Evolutionary conservation across 2,329 filamentous ascomycete genomes (phyloP), one percentile per base, ranked within the genome.

Genomic region (Aquanectria penicillioides): DNA sequence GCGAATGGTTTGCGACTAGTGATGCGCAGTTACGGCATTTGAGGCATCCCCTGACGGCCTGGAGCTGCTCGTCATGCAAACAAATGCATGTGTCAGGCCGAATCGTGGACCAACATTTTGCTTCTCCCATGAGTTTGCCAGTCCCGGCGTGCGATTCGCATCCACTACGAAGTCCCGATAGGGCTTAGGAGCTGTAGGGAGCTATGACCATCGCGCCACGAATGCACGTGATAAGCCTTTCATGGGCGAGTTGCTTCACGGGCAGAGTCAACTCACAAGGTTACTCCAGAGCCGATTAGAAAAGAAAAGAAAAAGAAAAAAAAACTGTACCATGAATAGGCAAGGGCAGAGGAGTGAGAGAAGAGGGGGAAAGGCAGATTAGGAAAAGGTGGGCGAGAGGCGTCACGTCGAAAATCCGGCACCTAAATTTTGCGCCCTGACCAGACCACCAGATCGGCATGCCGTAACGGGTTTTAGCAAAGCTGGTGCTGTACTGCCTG

Each of bases 191-290:
- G 20, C 25, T 37, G 43, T 43, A 48, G 17, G 57, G 59, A 71
- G 70, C 71, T 72, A 71, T 71, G 71, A 65, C 69, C 71, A 71
- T 50, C 43, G 23, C n/a, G 40, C 31, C 26, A 25, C 20, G 25
- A 15, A 48, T 61, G 41, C 57, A 64, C 69, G 69, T 71, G 72
- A 64, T 63, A 63, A 64, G 46, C 28, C 52, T 65, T 62, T 52
- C 41, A 15, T 33, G 41, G 38, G 22, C 13, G 22, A 33, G 20
- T n/a, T n/a, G n/a, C n/a, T n/a, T n/a, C n/a, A n/a, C n/a, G n/a
- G n/a, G n/a, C n/a, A n/a, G n/a, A n/a, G n/a, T n/a, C n/a, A n/a
- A n/a, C n/a, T 57, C 62, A 49, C 40, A 56, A 50, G 5, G 44
- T 15, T 31, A 29, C n/a, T 26, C 9, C 4, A 3, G 15, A 8